These are phyloP conservation scores for Mycena amicta DNA, from an alignment of 768 basidiomycete species.

Conservation along the genomic window DNA sequence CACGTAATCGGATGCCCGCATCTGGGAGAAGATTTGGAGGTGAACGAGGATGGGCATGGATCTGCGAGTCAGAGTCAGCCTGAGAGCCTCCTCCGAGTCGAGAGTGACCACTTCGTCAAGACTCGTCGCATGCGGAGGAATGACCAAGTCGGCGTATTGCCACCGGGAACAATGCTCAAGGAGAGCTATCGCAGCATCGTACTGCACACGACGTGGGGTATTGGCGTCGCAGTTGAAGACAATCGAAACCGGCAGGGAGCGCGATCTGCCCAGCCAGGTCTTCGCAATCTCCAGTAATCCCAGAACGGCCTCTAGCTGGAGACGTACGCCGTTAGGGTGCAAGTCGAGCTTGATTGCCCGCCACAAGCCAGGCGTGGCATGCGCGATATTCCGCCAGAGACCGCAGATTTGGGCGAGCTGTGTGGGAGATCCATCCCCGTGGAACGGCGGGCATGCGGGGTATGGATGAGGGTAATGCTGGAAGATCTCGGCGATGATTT, in stretches of 20 bases:
- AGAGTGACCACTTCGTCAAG: not conserved
- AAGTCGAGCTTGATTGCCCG: not conserved
- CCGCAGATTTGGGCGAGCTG: not conserved
- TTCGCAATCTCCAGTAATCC: not conserved
- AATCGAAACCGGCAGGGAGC: not conserved
- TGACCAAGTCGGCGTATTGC: not conserved
- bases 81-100: not conserved
- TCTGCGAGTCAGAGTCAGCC: not conserved
- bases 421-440: not conserved
- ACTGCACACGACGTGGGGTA: not conserved
- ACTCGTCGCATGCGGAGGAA: not conserved
- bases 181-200: not conserved
- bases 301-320: not conserved
- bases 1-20: not conserved
- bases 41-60: not conserved
- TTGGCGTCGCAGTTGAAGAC: not conserved
- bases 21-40: not conserved
- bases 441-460: not conserved
- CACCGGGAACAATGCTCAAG: not conserved
- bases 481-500: not conserved
- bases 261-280: not conserved
- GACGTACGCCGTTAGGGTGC: not conserved
- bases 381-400: not conserved
- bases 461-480: not conserved
- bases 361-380: not conserved